Evolutionary conservation across 768 basidiomycete genomes (phyloP).

Genomic region (Amanita inopinata): DNA sequence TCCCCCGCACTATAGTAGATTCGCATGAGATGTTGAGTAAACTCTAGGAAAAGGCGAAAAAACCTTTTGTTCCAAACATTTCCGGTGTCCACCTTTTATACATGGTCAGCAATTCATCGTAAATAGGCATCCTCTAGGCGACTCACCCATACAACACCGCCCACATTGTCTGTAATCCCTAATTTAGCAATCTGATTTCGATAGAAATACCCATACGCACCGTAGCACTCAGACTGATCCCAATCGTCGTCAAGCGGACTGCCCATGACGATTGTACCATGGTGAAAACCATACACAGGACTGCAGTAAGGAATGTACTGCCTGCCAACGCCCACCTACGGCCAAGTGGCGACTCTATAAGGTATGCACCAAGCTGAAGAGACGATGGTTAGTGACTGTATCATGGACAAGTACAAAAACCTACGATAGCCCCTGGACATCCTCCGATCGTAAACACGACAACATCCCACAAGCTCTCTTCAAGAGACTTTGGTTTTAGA

Average conservation of each 20-base stretch:
- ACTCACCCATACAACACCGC: slow-evolving; percentile 67
- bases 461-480: slow-evolving; percentile 75
- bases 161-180: slow-evolving; percentile 57
- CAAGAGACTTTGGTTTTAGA: slow-evolving; percentile 32
- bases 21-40: slow-evolving; percentile 6
- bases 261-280: slow-evolving; percentile 45
- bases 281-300: slow-evolving; percentile 65
- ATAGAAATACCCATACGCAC: slow-evolving; percentile 24
- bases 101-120: neutral
- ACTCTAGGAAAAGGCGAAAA: slow-evolving; percentile 9
- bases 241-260: slow-evolving; percentile 61
- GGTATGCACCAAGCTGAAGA: slow-evolving; percentile 69
- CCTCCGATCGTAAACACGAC: slow-evolving; percentile 79
- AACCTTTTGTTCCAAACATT: slow-evolving; percentile 73
- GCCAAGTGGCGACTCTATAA: slow-evolving; percentile 65
- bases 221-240: slow-evolving; percentile 70
- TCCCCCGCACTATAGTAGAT: slow-evolving; percentile 55
- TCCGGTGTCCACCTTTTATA: slow-evolving; percentile 61
- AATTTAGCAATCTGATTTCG: neutral
- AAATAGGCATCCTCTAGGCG: neutral
- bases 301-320: slow-evolving; percentile 67
- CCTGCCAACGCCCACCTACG: slow-evolving; percentile 63
- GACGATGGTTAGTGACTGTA: neutral
- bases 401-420: slow-evolving; percentile 18
- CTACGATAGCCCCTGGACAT: slow-evolving; percentile 74